Conservation (phyloP, 768 basidiomycete species). For the Boletus rufocinnamomeus region DNA sequence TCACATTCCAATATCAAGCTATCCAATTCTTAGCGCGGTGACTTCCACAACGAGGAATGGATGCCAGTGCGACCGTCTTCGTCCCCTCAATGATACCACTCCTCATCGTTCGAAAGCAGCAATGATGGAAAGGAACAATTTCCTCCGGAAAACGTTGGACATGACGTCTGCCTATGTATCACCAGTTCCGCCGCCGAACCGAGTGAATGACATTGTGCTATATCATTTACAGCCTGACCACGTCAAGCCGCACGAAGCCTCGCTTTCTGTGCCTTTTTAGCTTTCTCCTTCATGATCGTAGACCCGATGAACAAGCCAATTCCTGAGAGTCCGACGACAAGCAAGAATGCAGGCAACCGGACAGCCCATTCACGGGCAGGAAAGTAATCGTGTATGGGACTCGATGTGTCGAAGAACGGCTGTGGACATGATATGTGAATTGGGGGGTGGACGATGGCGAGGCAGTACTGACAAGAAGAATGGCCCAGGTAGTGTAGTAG, state of each 20-base stretch:
- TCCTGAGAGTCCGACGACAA: conserved; percentile 77
- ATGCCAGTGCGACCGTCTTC: not conserved
- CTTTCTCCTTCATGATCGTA: conserved; percentile 74
- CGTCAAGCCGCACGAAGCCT: conserved; percentile 58
- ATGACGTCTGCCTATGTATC: not conserved
- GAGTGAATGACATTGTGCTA: not conserved
- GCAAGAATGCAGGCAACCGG: conserved; percentile 78
- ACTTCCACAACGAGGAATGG: not conserved
- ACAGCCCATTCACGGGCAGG: conserved; percentile 93
- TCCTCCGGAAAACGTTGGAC: not conserved
- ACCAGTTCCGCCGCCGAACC: not conserved
- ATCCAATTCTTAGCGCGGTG: not conserved
- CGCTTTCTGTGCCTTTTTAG: conserved; percentile 65
- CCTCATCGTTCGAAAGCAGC: not conserved
- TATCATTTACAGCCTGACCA: not conserved
- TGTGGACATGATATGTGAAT: conserved; percentile 29
- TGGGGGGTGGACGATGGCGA: not conserved
- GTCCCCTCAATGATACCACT: not conserved
- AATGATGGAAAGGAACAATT: not conserved
- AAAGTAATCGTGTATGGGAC: conserved; percentile 75
- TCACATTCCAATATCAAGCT: not conserved
- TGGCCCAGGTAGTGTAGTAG: conserved; percentile 92
- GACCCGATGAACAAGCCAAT: conserved; percentile 80
- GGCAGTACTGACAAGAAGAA: conserved; percentile 66
- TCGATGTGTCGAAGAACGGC: conserved; percentile 83